Base-by-base conservation (phyloP, 2,329 filamentous ascomycete species). In the Volutella citrinella region DNA sequence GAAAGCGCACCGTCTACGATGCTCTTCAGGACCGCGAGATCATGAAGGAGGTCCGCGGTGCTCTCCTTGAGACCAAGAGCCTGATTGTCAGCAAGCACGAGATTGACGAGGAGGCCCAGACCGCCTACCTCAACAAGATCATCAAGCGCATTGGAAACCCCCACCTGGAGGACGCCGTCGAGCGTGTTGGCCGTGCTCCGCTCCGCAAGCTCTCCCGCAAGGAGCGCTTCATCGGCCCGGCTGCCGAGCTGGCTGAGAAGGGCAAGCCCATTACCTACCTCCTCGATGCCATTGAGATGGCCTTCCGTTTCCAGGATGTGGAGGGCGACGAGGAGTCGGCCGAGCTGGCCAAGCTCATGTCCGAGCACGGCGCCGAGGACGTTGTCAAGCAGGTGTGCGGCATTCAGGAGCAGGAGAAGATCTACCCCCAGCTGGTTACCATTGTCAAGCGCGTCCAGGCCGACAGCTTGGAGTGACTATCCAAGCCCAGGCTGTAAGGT, bases 211-310 rank as follows among this genome's bases (percentile, higher is more conserved):
- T 98, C 20, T 84, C 84, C 47, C 86, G 90, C 64, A 93, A 94
- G 70, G 93, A 98, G 70, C 89, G 93, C 27, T 95, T 98, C 70
- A 82, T 98, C 52, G 89, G 86, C 27, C 93, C 93, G 6, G 91
- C 93, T 27, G 80, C 87, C 9, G 85, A 95, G 66, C 78, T 98
- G 13, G 89, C 89, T 27, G 88, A 95, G 72, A 73, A 76, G 40
- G 88, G 80, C 39, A 73, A 87, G 65, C 76, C 78, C 51, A 84
- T 82, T 60, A 74, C 80, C 38, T 81, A 78, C 33, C 75, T 98
- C 19, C 71, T 97, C 33, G 84, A 83, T 38, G 86, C 87, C 14
- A 79, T 93, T 27, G 91, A 97, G 72, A 88, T 91, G 80, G 83
- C 87, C 7, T 83, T 98, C 62, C 87, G 85, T 45, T 98, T 97